These are phyloP conservation scores for Phytopythium delawarense DNA, from an alignment of 352 stramenopile species.

Conservation along the genomic window DNA sequence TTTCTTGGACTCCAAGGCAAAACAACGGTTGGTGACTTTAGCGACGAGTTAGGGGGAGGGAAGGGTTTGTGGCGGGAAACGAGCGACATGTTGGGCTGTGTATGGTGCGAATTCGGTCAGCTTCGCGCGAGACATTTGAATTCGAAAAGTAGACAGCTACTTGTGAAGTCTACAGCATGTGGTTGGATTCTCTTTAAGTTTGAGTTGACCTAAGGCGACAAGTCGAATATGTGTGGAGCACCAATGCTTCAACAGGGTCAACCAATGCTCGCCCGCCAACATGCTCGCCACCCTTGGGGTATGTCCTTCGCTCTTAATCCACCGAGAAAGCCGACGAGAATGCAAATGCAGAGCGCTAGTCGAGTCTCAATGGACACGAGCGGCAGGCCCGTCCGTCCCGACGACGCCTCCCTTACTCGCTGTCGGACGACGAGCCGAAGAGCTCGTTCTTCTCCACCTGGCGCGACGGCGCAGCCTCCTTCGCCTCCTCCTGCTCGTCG, in stretches of 20 bases:
- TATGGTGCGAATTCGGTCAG: not conserved
- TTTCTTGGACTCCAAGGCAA: not conserved
- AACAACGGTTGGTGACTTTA: not conserved
- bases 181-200: not conserved
- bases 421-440: constrained; percentile 80
- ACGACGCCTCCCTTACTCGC: constrained; percentile 36
- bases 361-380: constrained; percentile 3
- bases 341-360: not conserved
- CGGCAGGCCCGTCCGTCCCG: not conserved
- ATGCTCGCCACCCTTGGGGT: not conserved
- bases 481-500: constrained; percentile 11
- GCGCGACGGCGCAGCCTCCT: constrained; percentile 9
- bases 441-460: constrained; percentile 81
- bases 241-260: not conserved
- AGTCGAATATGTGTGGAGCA: not conserved
- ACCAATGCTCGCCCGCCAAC: too few relatives aligned
- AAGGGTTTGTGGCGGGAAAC: not conserved
- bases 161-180: not conserved
- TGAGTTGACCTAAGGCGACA: not conserved
- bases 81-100: not conserved
- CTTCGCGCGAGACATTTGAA: not conserved
- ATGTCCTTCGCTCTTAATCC: not conserved
- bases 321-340: not conserved
- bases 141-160: not conserved
- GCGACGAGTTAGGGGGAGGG: not conserved